Percentiles rank a stretch among this genome's conserved stretches.
phyloP scores from a whole-genome alignment of 495 filamentous ascomycete genomes.

The Penicillium subrubescens region DNA sequence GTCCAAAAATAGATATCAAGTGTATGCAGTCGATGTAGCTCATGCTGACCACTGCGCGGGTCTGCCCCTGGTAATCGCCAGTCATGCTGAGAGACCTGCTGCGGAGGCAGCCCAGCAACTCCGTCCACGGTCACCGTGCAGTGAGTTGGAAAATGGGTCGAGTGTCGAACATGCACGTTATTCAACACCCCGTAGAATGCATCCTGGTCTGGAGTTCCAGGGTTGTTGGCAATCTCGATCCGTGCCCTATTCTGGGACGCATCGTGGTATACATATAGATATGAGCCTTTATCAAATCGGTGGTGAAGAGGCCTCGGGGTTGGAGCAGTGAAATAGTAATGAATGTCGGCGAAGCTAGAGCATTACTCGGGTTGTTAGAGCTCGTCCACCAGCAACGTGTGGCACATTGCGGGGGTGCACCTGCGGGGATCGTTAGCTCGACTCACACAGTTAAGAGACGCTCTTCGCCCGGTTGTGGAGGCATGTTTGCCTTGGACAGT shows the following conservation, averaged over 20 bases:
- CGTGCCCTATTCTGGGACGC: conserved; percentile 65
- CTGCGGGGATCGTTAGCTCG: conserved; percentile 26
- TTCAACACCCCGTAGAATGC: conserved; percentile 79
- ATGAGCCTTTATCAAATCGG: conserved; percentile 86
- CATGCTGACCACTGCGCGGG: conserved; percentile 66
- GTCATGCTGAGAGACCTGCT: conserved; percentile 50
- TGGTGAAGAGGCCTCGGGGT: conserved; percentile 73
- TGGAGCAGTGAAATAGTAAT: conserved; percentile 82
- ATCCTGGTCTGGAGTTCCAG: conserved; percentile 85
- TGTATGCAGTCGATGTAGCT: conserved; percentile 76
- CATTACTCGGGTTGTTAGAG: conserved; percentile 10
- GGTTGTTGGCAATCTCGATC: conserved; percentile 85
- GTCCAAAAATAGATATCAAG: conserved; percentile 92
- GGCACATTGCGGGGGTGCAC: background rate
- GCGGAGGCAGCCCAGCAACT: conserved; percentile 30
- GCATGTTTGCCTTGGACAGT: conserved; percentile 61
- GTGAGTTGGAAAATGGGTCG: conserved; percentile 74
- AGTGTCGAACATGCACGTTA: conserved; percentile 65
- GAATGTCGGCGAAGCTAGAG: conserved; percentile 80
- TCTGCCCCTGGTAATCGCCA: conserved; percentile 81
- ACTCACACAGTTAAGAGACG: conserved; percentile 77
- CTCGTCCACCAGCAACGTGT: background rate
- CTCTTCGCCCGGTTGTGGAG: conserved; percentile 75
- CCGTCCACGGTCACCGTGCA: conserved; percentile 75
- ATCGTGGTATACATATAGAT: conserved; percentile 85